These are phyloP conservation scores for Paecilomyces variotii DNA, from an alignment of 2,329 filamentous ascomycete genomes.

Conservation along the genomic window DNA sequence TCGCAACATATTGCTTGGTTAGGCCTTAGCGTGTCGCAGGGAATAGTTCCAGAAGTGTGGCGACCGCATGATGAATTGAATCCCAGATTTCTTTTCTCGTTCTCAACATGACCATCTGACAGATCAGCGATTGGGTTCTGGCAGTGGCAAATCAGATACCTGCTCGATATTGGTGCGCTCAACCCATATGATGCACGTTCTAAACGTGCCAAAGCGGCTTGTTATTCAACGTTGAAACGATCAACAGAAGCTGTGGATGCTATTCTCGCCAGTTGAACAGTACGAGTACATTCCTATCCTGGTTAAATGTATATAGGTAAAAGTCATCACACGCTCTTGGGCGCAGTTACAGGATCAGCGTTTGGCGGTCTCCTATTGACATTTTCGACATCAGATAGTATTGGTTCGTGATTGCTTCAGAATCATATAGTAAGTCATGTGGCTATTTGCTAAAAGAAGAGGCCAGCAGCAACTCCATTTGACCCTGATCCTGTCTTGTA, in stretches of 20 bases:
- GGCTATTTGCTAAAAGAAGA: not conserved
- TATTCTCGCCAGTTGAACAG: not conserved
- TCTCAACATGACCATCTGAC: too few species aligned
- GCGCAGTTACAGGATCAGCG: not conserved
- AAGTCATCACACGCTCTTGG: not conserved
- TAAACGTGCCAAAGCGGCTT: not conserved
- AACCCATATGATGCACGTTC: not conserved
- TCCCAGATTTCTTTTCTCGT: too few species aligned
- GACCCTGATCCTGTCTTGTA: not conserved
- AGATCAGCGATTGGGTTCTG: not conserved
- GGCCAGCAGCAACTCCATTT: not conserved
- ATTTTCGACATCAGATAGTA: not conserved
- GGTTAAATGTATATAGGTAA: not conserved
- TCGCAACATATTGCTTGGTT: too few species aligned
- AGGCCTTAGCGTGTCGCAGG: too few species aligned
- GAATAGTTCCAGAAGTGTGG: too few species aligned
- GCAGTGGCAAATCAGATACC: not conserved
- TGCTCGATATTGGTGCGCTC: not conserved
- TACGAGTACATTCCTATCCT: not conserved
- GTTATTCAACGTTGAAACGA: not conserved
- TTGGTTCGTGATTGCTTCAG: not conserved
- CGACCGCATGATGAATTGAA: too few species aligned
- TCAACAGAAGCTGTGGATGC: not conserved
- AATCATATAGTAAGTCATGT: not conserved
- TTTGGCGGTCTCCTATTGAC: not conserved